Evolutionary conservation across 345 rosid genomes (phyloP).

Genomic region (Hibiscus tridactylites): DNA sequence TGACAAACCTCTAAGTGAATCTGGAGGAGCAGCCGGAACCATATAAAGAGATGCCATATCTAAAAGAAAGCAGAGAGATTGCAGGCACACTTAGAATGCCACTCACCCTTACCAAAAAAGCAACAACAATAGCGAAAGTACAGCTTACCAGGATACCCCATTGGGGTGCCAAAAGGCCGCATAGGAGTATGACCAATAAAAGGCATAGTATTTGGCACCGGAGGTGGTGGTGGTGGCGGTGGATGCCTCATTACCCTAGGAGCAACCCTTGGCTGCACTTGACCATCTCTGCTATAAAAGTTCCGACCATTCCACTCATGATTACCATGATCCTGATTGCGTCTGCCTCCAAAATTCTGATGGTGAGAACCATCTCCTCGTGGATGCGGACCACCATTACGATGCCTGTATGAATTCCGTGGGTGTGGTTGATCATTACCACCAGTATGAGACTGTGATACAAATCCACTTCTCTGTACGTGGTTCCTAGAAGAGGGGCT

Average conservation of each 20-base stretch:
- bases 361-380: constrained; percentile 62
- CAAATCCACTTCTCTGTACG: constrained; percentile 43
- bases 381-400: constrained; percentile 41
- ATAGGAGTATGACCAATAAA: constrained; percentile 43
- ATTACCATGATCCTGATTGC: constrained; percentile 63
- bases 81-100: constrained; percentile 10
- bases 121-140: constrained; percentile 8
- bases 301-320: constrained; percentile 55
- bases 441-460: constrained; percentile 41
- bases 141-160: constrained; percentile 58
- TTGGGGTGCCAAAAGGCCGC: constrained; percentile 40
- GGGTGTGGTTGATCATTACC: constrained; percentile 49
- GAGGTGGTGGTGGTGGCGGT: constrained; percentile 20
- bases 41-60: constrained; percentile 50
- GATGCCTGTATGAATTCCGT: constrained; percentile 60
- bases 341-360: constrained; percentile 64
- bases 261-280: constrained; percentile 44
- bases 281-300: constrained; percentile 60
- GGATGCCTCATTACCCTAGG: constrained; percentile 56
- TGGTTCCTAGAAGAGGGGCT: constrained; percentile 51
- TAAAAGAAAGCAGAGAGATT: constrained; percentile 23
- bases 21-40: constrained; percentile 36
- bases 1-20: constrained; percentile 35
- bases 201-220: constrained; percentile 31
- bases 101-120: background rate